A percentile compares a stretch with the other conserved stretches of the same genome.
Conservation (phyloP, 148 eudicot species). For the Amaranthus cruentus region DNA sequence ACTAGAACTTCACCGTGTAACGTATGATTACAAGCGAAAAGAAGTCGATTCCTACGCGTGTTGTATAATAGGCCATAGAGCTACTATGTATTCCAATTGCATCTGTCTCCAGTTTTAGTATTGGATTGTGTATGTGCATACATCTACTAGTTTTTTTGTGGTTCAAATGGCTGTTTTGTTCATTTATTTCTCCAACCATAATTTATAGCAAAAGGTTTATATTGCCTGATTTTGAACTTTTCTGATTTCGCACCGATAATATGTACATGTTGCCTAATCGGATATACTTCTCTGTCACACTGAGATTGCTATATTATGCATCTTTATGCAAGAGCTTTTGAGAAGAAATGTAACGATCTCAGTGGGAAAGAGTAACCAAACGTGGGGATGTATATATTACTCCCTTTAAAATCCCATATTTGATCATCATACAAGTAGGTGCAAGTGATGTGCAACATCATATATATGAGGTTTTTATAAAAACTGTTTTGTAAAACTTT, state of each 20-base stretch:
- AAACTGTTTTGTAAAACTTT: no score
- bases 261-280: background rate
- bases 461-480: no score
- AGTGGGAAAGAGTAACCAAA: no score
- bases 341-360: no score
- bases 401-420: no score
- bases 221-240: background rate
- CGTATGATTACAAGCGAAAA: conserved; percentile 17
- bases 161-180: background rate
- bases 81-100: conserved; percentile 21
- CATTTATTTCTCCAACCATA: background rate
- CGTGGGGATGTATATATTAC: no score
- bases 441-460: no score
- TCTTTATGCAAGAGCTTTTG: no score
- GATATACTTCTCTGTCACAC: background rate
- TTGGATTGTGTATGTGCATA: conserved; percentile 27
- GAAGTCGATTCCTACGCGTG: conserved; percentile 23
- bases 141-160: conserved; percentile 3
- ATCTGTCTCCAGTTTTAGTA: conserved; percentile 11
- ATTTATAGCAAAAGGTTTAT: background rate
- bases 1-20: conserved; percentile 25
- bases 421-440: no score
- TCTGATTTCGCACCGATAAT: background rate
- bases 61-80: conserved; percentile 30
- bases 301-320: background rate